phyloP scores from a whole-genome alignment of 1,139 yeast genomes.

The Taphrina communis region DNA sequence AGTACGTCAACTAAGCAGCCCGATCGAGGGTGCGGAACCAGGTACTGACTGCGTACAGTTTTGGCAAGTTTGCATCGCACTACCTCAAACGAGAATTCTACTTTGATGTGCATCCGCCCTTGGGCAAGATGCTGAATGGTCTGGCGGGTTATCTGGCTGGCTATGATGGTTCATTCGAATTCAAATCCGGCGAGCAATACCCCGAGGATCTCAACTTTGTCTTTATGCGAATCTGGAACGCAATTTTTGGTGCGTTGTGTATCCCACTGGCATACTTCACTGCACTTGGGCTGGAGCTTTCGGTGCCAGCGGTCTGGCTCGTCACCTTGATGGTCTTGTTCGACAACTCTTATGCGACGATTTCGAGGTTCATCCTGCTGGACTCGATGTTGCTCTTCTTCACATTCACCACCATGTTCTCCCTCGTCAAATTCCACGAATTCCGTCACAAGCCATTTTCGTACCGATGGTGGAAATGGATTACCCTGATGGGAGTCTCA shows the following conservation, averaged over 20 bases:
- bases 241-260: constrained; percentile 84
- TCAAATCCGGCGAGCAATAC: constrained; percentile 82
- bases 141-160: constrained; percentile 93
- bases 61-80: constrained; percentile 93
- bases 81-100: constrained; percentile 91
- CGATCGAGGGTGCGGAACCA: too few relatives aligned
- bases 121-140: constrained; percentile 96
- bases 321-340: constrained; percentile 66
- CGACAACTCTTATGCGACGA: constrained; percentile 84
- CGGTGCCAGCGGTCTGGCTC: constrained; percentile 84
- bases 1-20: constrained; percentile 52
- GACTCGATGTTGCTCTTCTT: constrained; percentile 96
- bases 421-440: constrained; percentile 79
- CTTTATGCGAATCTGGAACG: constrained; percentile 92
- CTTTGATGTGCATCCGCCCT: constrained; percentile 98
- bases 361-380: constrained; percentile 87
- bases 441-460: constrained; percentile 68
- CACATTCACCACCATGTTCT: constrained; percentile 81
- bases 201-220: constrained; percentile 88
- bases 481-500: constrained; percentile 73
- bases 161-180: constrained; percentile 93
- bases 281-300: constrained; percentile 81
- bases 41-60: constrained; percentile 52
- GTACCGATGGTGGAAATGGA: constrained; percentile 94
- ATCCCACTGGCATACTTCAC: constrained; percentile 95